Conservation (phyloP, 257 asterid species). For the Capsicum pubescens region DNA sequence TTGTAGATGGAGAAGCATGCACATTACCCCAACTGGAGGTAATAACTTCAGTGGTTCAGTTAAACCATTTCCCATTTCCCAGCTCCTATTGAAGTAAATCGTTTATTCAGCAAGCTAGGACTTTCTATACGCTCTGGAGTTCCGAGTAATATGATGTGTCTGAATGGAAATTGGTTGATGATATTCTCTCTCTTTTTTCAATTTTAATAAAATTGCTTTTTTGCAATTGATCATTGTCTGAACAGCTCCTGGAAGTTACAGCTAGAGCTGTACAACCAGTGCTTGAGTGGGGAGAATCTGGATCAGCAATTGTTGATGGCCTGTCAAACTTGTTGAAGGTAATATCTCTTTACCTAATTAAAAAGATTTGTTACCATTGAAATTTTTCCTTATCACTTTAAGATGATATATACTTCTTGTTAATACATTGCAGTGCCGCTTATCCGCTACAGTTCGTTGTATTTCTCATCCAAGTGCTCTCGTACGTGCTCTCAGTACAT, state of each 20-base stretch:
- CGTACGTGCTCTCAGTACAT: conserved; percentile 93
- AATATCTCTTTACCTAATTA: conserved; percentile 10
- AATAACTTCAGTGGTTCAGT: conserved; percentile 21
- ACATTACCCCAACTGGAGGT: conserved; percentile 99
- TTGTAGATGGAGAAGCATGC: conserved; percentile 99
- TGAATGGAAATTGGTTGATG: conserved; percentile 9
- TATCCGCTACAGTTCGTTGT: conserved; percentile 89
- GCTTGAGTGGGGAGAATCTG: conserved; percentile 96
- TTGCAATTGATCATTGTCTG: conserved; percentile 34
- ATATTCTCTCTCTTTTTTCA: neutral
- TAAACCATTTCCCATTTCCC: conserved; percentile 12
- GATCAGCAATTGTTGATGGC: conserved; percentile 88
- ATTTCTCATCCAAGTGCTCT: conserved; percentile 96
- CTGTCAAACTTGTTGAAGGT: conserved; percentile 92
- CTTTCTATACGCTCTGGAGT: neutral
- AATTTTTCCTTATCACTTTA: neutral
- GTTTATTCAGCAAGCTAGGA: neutral
- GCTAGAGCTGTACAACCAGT: conserved; percentile 94
- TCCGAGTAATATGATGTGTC: conserved; percentile 11
- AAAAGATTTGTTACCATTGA: neutral
- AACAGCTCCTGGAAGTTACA: conserved; percentile 89
- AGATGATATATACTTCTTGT: conserved; percentile 18
- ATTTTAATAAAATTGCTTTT: conserved; percentile 26
- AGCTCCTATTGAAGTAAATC: neutral
- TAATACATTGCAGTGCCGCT: conserved; percentile 72